Conservation (phyloP, 495 filamentous ascomycete species). For the Emericellopsis terricola region DNA sequence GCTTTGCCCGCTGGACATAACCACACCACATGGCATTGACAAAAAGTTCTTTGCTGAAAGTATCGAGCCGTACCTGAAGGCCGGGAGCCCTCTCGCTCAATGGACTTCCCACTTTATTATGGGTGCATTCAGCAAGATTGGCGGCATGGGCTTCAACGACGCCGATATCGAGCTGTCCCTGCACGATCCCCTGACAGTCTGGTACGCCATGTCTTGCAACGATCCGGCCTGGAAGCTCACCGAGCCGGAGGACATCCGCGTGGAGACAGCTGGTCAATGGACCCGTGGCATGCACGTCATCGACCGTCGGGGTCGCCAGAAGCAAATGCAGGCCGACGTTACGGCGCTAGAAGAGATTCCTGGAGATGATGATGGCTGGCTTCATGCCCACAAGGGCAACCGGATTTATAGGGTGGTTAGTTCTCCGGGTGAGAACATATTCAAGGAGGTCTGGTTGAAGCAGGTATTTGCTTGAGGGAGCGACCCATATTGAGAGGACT, state of each 20-base stretch:
- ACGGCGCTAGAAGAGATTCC: conserved; percentile 24
- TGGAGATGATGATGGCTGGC: conserved; percentile 56
- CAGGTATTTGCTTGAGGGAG: conserved; percentile 22
- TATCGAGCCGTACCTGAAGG: conserved; percentile 25
- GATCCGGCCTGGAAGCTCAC: conserved; percentile 29
- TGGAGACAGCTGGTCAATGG: conserved; percentile 87
- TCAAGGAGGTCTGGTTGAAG: conserved; percentile 29
- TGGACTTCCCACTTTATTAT: conserved; percentile 67
- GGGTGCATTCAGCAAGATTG: conserved; percentile 60
- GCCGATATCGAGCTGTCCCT: conserved; percentile 43
- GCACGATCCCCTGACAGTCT: conserved; percentile 80
- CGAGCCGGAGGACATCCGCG: conserved; percentile 51
- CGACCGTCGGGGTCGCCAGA: conserved; percentile 49
- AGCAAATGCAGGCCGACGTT: conserved; percentile 27
- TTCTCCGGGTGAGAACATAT: conserved; percentile 34
- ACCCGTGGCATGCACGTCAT: conserved; percentile 79
- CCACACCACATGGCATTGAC: conserved; percentile 50
- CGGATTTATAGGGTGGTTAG: conserved; percentile 51
- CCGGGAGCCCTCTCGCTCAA: conserved; percentile 59
- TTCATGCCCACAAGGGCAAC: conserved; percentile 53
- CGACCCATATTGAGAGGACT: conserved; percentile 5
- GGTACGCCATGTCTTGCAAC: conserved; percentile 55
- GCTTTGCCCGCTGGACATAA: conserved; percentile 82
- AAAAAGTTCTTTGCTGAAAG: conserved; percentile 37
- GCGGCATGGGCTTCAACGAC: conserved; percentile 36